Percentiles rank a stretch among this genome's conserved stretches.
Evolutionary conservation across 192 early-diverging fungal genomes (phyloP).

Genomic region (Oehlia diaphana): DNA sequence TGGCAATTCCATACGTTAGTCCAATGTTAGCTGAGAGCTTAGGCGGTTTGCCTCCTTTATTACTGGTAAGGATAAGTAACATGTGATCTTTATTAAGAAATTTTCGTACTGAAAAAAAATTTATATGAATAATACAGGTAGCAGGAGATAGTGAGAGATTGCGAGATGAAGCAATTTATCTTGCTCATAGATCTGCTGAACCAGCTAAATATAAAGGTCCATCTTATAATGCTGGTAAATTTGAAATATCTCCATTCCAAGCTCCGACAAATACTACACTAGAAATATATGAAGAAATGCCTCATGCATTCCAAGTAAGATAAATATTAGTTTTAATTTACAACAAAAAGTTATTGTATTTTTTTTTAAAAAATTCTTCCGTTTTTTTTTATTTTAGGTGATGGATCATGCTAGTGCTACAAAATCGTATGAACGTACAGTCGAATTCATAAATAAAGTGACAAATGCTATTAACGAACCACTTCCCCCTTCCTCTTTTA

Average conservation of each 20-base stretch:
- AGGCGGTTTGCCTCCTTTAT: constrained; percentile 41
- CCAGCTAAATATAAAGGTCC: constrained; percentile 7
- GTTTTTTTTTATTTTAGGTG: neutral
- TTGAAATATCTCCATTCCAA: constrained; percentile 8
- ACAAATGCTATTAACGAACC: too few relatives aligned
- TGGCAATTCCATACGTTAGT: constrained; percentile 46
- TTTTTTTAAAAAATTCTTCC: neutral
- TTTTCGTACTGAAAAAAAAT: neutral
- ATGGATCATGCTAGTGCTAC: neutral
- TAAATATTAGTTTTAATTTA: neutral
- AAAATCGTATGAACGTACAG: neutral
- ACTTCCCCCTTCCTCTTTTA: too few relatives aligned
- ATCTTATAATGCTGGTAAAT: neutral
- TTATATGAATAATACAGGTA: constrained; percentile 32
- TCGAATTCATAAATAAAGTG: neutral
- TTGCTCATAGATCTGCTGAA: constrained; percentile 39
- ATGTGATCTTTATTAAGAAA: neutral
- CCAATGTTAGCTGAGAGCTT: constrained; percentile 44
- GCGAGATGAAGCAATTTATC: constrained; percentile 50
- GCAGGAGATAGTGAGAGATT: constrained; percentile 47
- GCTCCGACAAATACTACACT: constrained; percentile 37
- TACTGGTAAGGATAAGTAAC: constrained; percentile 38
- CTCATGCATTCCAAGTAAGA: constrained; percentile 49
- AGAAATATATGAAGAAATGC: constrained; percentile 51
- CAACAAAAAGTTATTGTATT: neutral